A percentile compares a stretch with the other conserved stretches of the same genome.
Evolutionary conservation across 441 rosid species (phyloP).

Genomic region (Manihot esculenta): DNA sequence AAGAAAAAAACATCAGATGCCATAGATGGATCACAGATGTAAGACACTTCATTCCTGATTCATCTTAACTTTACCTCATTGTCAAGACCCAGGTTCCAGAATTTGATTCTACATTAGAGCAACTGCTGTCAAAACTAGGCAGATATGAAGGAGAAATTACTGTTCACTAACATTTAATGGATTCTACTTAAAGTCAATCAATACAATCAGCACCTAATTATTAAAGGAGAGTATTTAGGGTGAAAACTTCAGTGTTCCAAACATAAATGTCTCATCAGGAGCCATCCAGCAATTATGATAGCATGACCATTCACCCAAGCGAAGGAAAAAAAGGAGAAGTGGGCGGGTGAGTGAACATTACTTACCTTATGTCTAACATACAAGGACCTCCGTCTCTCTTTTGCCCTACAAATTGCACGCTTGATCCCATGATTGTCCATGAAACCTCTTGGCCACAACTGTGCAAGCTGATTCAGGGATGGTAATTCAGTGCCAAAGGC

Average conservation of each 20-base stretch:
- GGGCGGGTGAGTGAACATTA: not conserved
- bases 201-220: not conserved
- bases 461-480: slow-evolving; percentile 66
- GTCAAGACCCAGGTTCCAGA: not conserved
- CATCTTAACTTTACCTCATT: not conserved
- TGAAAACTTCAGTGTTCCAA: not conserved
- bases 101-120: not conserved
- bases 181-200: not conserved
- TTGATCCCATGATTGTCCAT: slow-evolving; percentile 95
- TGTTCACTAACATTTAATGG: not conserved
- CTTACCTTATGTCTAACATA: slow-evolving; percentile 49
- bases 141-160: not conserved
- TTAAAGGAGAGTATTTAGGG: not conserved
- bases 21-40: not conserved
- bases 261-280: not conserved
- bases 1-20: no score
- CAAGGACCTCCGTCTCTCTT: slow-evolving; percentile 63
- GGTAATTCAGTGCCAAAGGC: slow-evolving; percentile 26
- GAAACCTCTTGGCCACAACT: slow-evolving; percentile 81
- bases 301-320: not conserved
- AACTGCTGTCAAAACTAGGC: not conserved
- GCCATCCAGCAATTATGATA: not conserved
- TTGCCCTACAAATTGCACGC: slow-evolving; percentile 83
- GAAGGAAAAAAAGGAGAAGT: not conserved
- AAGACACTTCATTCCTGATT: not conserved